These are phyloP conservation scores for Fusarium secorum DNA, from an alignment of 2,329 filamentous ascomycete genomes.

Conservation along the genomic window DNA sequence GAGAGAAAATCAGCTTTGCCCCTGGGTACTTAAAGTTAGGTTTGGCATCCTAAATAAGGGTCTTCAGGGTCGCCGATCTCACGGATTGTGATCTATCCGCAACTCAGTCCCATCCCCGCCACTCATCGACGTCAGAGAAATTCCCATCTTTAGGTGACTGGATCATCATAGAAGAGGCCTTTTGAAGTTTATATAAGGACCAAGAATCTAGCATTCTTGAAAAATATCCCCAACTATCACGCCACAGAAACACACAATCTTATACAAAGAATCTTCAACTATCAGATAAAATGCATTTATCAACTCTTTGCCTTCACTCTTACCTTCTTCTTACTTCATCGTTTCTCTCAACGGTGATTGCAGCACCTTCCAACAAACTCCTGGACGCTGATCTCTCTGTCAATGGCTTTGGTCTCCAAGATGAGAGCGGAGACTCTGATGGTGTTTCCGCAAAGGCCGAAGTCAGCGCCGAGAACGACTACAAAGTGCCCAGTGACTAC, in stretches of 20 bases:
- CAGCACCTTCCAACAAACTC: not conserved
- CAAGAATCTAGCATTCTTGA: not conserved
- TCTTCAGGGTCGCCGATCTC: constrained; percentile 15
- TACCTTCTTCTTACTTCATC: constrained; percentile 17
- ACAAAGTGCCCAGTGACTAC: not conserved
- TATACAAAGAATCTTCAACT: not conserved
- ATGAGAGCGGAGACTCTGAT: not conserved
- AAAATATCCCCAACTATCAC: not conserved
- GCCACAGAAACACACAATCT: not conserved
- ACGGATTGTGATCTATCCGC: constrained; percentile 17
- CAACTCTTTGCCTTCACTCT: not conserved
- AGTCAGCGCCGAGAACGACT: not conserved
- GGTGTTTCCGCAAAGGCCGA: not conserved
- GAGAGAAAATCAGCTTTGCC: not conserved
- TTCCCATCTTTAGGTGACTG: not conserved
- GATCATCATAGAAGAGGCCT: not conserved
- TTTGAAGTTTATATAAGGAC: not conserved
- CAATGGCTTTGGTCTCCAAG: not conserved
- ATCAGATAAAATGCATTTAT: constrained; percentile 19
- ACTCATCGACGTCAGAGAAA: constrained; percentile 1
- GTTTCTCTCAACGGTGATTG: not conserved
- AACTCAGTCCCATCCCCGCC: not conserved
- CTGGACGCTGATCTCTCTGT: not conserved
- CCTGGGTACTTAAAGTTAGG: constrained; percentile 18
- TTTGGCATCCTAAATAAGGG: not conserved